Evolutionary conservation across 108 stramenopile genomes (phyloP), one percentile per base, ranked within the genome.

Genomic region (Nitzschia sp.): DNA sequence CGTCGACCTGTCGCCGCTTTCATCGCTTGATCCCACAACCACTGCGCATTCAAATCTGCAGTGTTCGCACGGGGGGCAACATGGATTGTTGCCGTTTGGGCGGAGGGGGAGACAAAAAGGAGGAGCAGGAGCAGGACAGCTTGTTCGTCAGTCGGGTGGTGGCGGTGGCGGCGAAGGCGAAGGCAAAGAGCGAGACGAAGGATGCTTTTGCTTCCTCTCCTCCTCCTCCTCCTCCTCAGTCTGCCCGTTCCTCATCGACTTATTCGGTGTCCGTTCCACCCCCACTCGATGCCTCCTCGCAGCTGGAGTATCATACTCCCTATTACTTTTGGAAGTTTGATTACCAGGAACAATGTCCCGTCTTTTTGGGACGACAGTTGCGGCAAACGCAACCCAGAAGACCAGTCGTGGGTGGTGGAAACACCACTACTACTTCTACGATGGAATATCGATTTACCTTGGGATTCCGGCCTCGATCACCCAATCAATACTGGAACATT

Each of bases 321-420:
- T 69, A 69, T 32, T 19, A 32, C 30, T 58, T 69, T 69, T 69
- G 68, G 68, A 54, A 19, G 2, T 69, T 58, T 69, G 68, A 69
- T 58, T 69, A 57, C 31, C 8, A 45, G 45, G 33, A 34, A 21
- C 25, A 26, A 2, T 44, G 21, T 27, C n/a, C 15, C 5, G 57
- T 54, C 1, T 69, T 33, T 69, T 25, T 69, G 44, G 68, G 68
- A 52, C 27, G 68, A 58, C 68, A 69, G 9, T 56, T 54, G 17
- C 55, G 68, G n/a, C 68, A 69, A 45, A 26, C 35, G 15, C 5
- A 31, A 61, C 19, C 23, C 48, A 50, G 21, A n/a, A 50, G 21
- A 50, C 8, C 21, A 50, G 48, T 21, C 9, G 48, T n/a, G 58
- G 1, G 13, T 45, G 44, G 11, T 16, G n/a, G 16, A 45, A 16